Conservation (phyloP, 345 rosid genomes). For the Syzygium aromaticum region DNA sequence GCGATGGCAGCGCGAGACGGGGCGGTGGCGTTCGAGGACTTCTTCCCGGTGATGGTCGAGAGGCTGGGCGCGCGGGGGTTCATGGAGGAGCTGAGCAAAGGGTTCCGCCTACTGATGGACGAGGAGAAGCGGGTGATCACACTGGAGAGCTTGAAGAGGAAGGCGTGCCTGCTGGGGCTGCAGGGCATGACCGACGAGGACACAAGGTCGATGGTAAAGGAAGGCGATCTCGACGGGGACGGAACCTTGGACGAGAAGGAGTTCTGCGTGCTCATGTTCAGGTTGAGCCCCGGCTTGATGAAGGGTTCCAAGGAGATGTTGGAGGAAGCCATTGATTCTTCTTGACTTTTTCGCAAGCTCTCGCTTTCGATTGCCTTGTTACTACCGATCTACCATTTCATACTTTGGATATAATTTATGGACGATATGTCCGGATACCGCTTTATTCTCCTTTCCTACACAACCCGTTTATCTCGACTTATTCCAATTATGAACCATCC, state of each 20-base stretch:
- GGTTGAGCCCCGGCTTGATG: constrained; percentile 56
- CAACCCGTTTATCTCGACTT: background rate
- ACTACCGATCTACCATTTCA: background rate
- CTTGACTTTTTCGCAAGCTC: background rate
- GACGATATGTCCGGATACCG: rapidly evolving
- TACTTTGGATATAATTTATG: background rate
- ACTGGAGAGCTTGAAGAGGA: constrained; percentile 42
- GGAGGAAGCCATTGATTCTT: constrained; percentile 16
- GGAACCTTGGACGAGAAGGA: constrained; percentile 42
- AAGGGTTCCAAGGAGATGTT: constrained; percentile 19
- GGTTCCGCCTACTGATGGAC: constrained; percentile 46
- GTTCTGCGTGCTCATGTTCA: constrained; percentile 54
- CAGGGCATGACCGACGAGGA: constrained; percentile 42
- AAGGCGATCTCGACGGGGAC: constrained; percentile 57
- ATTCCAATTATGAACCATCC: background rate
- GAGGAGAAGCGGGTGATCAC: constrained; percentile 37
- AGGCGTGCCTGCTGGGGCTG: constrained; percentile 29
- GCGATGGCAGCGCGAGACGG: constrained; percentile 14
- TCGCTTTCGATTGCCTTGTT: background rate
- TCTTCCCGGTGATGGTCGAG: constrained; percentile 51
- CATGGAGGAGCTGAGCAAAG: constrained; percentile 44
- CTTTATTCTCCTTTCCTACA: background rate
- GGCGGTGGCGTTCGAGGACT: constrained; percentile 35
- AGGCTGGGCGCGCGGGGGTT: constrained; percentile 44
- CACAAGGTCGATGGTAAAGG: constrained; percentile 34